Evolutionary conservation across 1,139 yeast species (phyloP), one percentile per base, ranked within the genome.

Genomic region (Scheffersomyces illinoinensis): DNA sequence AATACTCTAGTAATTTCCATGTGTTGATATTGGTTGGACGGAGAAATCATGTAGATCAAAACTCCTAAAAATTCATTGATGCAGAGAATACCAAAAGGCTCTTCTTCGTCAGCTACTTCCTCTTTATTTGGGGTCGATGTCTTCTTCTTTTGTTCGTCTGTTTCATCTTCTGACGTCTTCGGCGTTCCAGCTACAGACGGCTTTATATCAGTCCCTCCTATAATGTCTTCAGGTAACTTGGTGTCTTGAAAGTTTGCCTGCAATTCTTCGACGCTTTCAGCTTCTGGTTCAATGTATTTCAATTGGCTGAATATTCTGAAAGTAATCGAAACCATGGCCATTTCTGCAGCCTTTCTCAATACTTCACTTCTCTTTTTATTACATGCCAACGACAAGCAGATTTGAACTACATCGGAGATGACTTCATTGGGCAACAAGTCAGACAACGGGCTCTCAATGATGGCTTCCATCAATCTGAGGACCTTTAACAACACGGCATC

Each of bases 331-430:
- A 84, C 79, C 84, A 93, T 85, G 0, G 97, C 86, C 80, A 90
- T 85, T 68, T 95, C 98, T 0, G 98, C 98, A 1, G 96, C 90
- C 61, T 90, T 85, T 68, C 99, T 81, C 60, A 96, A 82, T 17
- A 93, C 91, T 66, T 95, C 98, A 62, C 96, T 90, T 71, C 98
- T 84, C 70, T 93, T 85, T 76, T 93, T 91, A 71, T 95, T 96
- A 70, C 97, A 92, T 1, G 98, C 97, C 74, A 96, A 84, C 17
- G 96, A 89, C 69, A 96, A 82, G 61, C 97, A 92, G 0, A 98
- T 93, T 67, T 95, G 97, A 20, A 93, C 86, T 47, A 93, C 93
- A 70, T 93, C 98, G 61, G 92, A 89, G 57, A 95, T 86, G 43
- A 91, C 88, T 56, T 93, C 95, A 71, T 93, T 95, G 0, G 95